Base-by-base conservation (phyloP, 208 protist species). In the Leishmania gerbilli region DNA sequence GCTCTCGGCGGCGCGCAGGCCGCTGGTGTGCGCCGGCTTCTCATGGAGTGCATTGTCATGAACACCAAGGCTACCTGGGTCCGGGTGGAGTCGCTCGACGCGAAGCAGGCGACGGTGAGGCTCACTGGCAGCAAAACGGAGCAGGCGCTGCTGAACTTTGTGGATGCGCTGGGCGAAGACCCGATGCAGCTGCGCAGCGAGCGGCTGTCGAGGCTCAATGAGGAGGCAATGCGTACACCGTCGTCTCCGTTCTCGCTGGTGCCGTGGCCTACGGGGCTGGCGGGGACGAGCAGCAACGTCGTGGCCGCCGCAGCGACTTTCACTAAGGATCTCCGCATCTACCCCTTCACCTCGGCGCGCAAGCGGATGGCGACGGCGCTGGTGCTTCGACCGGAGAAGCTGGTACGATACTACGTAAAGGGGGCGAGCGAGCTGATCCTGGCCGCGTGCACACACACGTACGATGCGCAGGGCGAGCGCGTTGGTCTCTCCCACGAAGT, bases 321-420 rank as follows among this genome's bases (percentile, higher is more conserved):
- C 42, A 79, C 74, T 7, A 76, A 79, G 55, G 79, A 80, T n/a
- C 76, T 88, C 34, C 88, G 84, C 15, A 80, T 91, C 60, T 95
- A 91, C 80, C 87, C 94, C n/a, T 95, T 96, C 84, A 91, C 88
- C 51, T 95, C 90, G n/a, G 86, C 88, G 51, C 92, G 91, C 31
- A 96, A 96, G 87, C 83, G 87, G 74, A 96, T 95, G 91, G 91
- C 89, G 17, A 94, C 89, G 27, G 86, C 82, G 27, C 64, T 94
- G 51, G 82, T 83, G 51, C 77, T 94, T 3, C 72, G 83, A 8
- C 42, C 72, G 19, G 88, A 87, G 51, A 84, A 69, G 40, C 34
- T 88, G n/a, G 77, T 95, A 55, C 90, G 89, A 37, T 92, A 92
- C 80, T 90, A 95, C 85, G 87, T 92, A 24, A 88, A 82, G 47